Evolutionary conservation across 1,284 basidiomycete species (phyloP).

Genomic region (Volvariella surrecta): DNA sequence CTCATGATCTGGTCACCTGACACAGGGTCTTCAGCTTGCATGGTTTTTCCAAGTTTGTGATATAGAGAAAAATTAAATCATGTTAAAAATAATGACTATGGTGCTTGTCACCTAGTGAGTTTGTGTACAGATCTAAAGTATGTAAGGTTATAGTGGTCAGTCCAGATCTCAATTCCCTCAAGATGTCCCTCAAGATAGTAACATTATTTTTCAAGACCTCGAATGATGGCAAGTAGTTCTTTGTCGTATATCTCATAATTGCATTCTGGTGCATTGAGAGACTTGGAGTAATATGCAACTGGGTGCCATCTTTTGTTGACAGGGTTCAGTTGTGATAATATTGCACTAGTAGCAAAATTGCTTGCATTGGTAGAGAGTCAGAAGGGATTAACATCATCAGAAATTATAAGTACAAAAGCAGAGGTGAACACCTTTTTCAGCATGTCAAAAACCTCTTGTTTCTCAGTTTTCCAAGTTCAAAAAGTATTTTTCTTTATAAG

Average conservation of each 20-base stretch:
- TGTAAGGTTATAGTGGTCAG: slow-evolving; percentile 36
- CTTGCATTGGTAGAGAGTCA: too few relatives aligned
- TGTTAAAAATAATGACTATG: slow-evolving; percentile 28
- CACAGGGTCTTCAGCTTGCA: too few relatives aligned
- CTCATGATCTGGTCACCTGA: too few relatives aligned
- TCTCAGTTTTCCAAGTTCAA: background rate
- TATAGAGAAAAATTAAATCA: slow-evolving; percentile 28
- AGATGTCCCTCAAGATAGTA: slow-evolving; percentile 25
- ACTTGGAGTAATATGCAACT: slow-evolving; percentile 17
- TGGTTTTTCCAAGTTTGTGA: too few relatives aligned
- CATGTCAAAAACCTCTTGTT: background rate
- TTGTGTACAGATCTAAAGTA: slow-evolving; percentile 27
- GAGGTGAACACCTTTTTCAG: too few relatives aligned
- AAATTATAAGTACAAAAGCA: too few relatives aligned
- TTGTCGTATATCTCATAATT: too few relatives aligned
- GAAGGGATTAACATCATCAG: too few relatives aligned
- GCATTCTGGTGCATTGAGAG: slow-evolving; percentile 13
- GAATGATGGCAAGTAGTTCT: slow-evolving; percentile 30
- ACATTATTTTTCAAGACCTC: slow-evolving; percentile 27
- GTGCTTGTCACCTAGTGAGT: slow-evolving; percentile 28
- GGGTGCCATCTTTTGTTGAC: slow-evolving; percentile 15
- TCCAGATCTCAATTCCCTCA: slow-evolving; percentile 19
- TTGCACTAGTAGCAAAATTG: too few relatives aligned
- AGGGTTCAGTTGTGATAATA: slow-evolving; percentile 12
- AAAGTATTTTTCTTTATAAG: slow-evolving; percentile 11